phyloP scores from a whole-genome alignment of 306 rosid species.

The Hippophae gyantsensis region DNA sequence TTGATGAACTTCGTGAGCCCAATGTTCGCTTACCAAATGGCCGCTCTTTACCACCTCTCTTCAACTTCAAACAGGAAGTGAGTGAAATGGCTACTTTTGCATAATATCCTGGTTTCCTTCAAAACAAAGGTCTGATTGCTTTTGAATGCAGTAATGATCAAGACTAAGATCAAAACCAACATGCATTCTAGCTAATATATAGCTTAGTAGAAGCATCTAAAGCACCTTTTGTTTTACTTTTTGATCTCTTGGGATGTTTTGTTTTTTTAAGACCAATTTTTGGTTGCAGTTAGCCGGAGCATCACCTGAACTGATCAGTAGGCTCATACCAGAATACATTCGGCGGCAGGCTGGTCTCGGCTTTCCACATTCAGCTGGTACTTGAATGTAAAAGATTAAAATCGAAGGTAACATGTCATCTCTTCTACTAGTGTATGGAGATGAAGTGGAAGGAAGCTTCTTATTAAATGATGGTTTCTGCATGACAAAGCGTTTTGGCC shows the following conservation, averaged over 20 bases:
- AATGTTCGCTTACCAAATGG: constrained; percentile 79
- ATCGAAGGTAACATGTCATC: constrained; percentile 21
- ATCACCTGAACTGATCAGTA: constrained; percentile 59
- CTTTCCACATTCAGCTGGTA: constrained; percentile 43
- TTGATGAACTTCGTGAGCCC: constrained; percentile 87
- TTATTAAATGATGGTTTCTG: constrained; percentile 21
- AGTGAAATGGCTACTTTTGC: constrained; percentile 20
- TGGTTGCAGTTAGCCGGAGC: constrained; percentile 61
- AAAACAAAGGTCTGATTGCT: no score
- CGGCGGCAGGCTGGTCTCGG: constrained; percentile 55
- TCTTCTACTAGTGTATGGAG: constrained; percentile 26
- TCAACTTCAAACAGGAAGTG: constrained; percentile 92
- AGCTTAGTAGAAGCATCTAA: background rate
- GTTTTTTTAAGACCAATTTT: background rate
- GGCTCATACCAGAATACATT: constrained; percentile 78
- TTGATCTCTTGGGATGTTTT: no score
- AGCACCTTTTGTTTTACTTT: background rate
- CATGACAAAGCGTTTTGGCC: constrained; percentile 37
- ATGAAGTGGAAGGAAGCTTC: constrained; percentile 25
- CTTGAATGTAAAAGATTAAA: constrained; percentile 36
- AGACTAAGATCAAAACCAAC: no score
- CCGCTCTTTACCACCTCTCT: constrained; percentile 71
- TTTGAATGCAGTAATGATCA: no score
- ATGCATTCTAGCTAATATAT: no score
- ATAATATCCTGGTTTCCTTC: background rate